A percentile compares a stretch with the other conserved stretches of the same genome.
Conservation (phyloP, 108 stramenopile genomes). For the Cyclostephanos invisitatus region DNA sequence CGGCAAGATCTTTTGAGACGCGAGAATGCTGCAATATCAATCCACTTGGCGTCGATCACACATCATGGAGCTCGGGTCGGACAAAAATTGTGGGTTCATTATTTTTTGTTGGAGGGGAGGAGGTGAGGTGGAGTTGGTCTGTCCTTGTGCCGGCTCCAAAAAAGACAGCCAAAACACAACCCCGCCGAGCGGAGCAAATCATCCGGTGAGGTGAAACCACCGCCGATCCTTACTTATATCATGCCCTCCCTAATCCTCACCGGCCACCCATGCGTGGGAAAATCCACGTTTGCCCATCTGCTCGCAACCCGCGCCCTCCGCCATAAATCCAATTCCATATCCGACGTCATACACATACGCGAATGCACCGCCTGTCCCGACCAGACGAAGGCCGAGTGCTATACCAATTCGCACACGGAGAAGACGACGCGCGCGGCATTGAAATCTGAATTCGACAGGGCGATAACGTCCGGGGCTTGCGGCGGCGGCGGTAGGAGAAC, state of each 20-base stretch:
- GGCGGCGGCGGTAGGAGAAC: slow-evolving; percentile 29
- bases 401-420: slow-evolving; percentile 62
- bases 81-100: too few relatives aligned
- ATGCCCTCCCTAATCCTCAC: slow-evolving; percentile 85
- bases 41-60: too few relatives aligned
- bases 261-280: slow-evolving; percentile 82
- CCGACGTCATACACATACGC: slow-evolving; percentile 65
- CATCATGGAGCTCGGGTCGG: too few relatives aligned
- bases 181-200: too few relatives aligned
- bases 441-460: slow-evolving; percentile 75
- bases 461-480: slow-evolving; percentile 30
- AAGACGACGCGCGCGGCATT: slow-evolving; percentile 79
- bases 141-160: too few relatives aligned
- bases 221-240: background rate
- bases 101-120: too few relatives aligned
- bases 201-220: too few relatives aligned
- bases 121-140: too few relatives aligned
- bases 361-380: slow-evolving; percentile 64
- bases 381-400: slow-evolving; percentile 64
- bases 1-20: too few relatives aligned
- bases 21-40: too few relatives aligned
- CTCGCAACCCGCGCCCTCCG: slow-evolving; percentile 69
- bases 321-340: slow-evolving; percentile 47
- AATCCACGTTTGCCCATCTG: slow-evolving; percentile 72
- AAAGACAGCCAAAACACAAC: too few relatives aligned